These are phyloP conservation scores for Colletotrichum spinosum DNA, from an alignment of 2,329 filamentous ascomycete species.

Conservation along the genomic window DNA sequence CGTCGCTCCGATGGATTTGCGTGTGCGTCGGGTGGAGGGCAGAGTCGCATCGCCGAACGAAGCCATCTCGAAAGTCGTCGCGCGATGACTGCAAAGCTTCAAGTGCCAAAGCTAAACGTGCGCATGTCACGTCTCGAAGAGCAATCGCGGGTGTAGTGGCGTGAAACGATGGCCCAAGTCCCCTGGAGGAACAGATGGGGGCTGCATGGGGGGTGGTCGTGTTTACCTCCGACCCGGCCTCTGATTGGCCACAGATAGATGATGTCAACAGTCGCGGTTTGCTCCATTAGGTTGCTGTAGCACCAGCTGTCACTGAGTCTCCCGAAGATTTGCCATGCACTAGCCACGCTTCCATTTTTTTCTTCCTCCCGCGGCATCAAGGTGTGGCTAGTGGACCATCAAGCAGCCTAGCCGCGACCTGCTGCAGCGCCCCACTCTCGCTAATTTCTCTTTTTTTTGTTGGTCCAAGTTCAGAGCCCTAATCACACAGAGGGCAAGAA, in stretches of 20 bases:
- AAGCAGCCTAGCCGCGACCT: no score
- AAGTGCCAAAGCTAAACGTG: constrained; percentile 5
- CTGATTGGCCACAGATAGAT: constrained; percentile 21
- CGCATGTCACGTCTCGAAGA: constrained; percentile 36
- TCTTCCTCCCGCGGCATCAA: background rate
- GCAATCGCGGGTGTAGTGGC: constrained; percentile 32
- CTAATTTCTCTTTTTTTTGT: no score
- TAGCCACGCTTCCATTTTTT: background rate
- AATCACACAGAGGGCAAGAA: constrained; percentile 4
- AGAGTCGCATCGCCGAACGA: constrained; percentile 59
- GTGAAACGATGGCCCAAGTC: constrained; percentile 38
- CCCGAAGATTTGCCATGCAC: constrained; percentile 4
- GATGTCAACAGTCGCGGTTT: constrained; percentile 34
- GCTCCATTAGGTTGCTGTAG: constrained; percentile 29
- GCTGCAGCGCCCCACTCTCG: no score
- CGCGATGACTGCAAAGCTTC: constrained; percentile 7
- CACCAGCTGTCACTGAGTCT: constrained; percentile 17
- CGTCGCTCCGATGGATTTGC: constrained; percentile 75
- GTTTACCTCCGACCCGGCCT: constrained; percentile 30
- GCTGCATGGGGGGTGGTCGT: constrained; percentile 21
- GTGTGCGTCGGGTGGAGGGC: constrained; percentile 67
- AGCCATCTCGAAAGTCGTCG: constrained; percentile 48
- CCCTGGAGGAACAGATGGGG: constrained; percentile 37
- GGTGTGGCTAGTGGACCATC: no score
- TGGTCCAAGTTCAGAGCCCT: no score